phyloP scores from a whole-genome alignment of 2,329 filamentous ascomycete genomes.

The Cercospora janseana region DNA sequence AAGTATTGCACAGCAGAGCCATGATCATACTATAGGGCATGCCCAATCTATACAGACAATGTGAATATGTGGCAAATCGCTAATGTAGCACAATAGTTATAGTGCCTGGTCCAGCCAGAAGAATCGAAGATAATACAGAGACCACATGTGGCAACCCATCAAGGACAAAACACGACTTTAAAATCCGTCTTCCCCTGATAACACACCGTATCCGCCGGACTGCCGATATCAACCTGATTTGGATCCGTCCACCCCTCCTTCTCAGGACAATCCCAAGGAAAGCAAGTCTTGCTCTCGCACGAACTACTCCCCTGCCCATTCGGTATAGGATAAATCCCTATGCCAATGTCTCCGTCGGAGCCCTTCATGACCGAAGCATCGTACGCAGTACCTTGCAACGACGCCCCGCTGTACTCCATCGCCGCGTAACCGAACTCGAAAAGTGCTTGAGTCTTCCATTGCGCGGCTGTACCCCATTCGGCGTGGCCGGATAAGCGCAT shows the following conservation, averaged over 20 bases:
- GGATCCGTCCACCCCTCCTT: constrained; percentile 32
- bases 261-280: constrained; percentile 25
- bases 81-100: too few relatives aligned
- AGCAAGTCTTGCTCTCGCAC: constrained; percentile 32
- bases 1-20: too few relatives aligned
- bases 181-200: constrained; percentile 34
- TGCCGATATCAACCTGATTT: constrained; percentile 26
- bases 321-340: constrained; percentile 26
- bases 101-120: too few relatives aligned
- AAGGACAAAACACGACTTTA: constrained; percentile 33
- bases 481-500: constrained; percentile 34
- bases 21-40: too few relatives aligned
- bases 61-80: too few relatives aligned
- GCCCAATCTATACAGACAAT: too few relatives aligned
- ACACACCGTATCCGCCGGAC: constrained; percentile 36
- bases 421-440: constrained; percentile 35
- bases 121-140: too few relatives aligned
- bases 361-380: constrained; percentile 33
- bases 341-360: constrained; percentile 28
- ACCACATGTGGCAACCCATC: too few relatives aligned
- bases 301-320: constrained; percentile 25
- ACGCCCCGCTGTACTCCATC: constrained; percentile 18
- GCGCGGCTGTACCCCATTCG: constrained; percentile 28
- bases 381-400: constrained; percentile 29
- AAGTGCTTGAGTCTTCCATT: constrained; percentile 32